A percentile compares a stretch with the other conserved stretches of the same genome.
phyloP scores from a whole-genome alignment of 2,329 filamentous ascomycete species.

The Calonectria fujianensis region DNA sequence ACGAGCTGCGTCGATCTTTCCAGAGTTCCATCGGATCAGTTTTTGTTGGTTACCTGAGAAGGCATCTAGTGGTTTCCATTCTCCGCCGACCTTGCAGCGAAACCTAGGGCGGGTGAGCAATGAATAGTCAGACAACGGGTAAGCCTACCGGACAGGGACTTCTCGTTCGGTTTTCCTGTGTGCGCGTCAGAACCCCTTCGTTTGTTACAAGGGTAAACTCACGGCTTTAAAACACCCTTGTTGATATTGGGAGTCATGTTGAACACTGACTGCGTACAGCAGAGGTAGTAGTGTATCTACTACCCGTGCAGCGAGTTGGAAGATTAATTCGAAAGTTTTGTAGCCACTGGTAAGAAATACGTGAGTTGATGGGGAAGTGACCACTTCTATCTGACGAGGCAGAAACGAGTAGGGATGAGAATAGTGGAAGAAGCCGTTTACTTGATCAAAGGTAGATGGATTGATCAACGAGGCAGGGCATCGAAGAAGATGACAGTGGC shows the following conservation, averaged over 20 bases:
- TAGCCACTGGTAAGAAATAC: background rate
- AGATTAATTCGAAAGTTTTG: background rate
- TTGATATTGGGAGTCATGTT: constrained; percentile 39
- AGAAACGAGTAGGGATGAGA: background rate
- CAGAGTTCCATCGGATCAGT: constrained; percentile 48
- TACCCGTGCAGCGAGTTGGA: background rate
- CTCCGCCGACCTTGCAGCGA: constrained; percentile 60
- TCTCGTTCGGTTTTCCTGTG: constrained; percentile 33
- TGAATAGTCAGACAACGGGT: background rate
- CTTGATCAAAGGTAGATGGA: background rate
- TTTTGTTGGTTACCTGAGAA: constrained; percentile 61
- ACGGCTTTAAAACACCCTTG: constrained; percentile 42
- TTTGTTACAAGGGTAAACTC: constrained; percentile 26
- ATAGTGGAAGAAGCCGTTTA: background rate
- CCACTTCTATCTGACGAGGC: background rate
- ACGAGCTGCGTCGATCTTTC: constrained; percentile 54
- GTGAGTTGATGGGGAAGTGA: background rate
- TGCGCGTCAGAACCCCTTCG: background rate
- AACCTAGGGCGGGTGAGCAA: constrained; percentile 52
- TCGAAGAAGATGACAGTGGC: background rate
- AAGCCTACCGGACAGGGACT: constrained; percentile 40
- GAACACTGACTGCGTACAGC: background rate
- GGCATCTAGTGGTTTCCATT: constrained; percentile 57
- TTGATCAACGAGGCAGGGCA: background rate
- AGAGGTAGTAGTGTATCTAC: background rate